Percentiles rank a stretch among this genome's conserved stretches.
Conservation (phyloP, 1,284 basidiomycete species). For the Heterobasidion occidentale region DNA sequence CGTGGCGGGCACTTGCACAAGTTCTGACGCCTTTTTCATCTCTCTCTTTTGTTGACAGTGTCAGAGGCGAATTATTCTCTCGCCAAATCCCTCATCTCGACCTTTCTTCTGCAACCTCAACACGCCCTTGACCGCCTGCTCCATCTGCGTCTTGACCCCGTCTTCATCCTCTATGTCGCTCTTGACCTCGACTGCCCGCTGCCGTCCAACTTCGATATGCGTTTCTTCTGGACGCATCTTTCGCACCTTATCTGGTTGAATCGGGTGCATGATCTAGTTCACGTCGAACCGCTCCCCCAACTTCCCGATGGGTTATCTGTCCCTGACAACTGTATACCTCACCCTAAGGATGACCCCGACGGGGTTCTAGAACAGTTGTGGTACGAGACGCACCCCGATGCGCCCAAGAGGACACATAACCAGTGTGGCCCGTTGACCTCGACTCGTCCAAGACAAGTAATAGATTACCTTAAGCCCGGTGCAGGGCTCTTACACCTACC, state of each 20-base stretch:
- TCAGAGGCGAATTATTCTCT: constrained; percentile 2
- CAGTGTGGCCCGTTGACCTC: too few relatives aligned
- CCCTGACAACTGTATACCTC: not conserved
- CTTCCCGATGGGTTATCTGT: not conserved
- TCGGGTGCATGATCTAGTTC: constrained; percentile 6
- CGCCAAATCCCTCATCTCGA: constrained; percentile 5
- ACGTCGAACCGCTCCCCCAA: not conserved
- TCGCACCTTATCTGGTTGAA: constrained; percentile 5
- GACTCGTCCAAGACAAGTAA: too few relatives aligned
- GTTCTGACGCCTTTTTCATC: not conserved
- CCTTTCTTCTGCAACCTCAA: not conserved
- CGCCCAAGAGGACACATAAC: not conserved
- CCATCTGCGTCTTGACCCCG: constrained; percentile 8
- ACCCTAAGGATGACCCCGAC: not conserved
- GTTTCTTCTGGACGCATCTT: constrained; percentile 9
- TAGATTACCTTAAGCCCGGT: too few relatives aligned
- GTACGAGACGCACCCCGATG: not conserved
- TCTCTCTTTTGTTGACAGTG: constrained; percentile 1
- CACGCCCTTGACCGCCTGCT: not conserved
- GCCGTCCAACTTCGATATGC: constrained; percentile 6
- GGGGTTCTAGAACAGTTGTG: not conserved
- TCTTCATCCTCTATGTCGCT: constrained; percentile 9
- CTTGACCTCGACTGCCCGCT: constrained; percentile 10
- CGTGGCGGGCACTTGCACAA: too few relatives aligned
- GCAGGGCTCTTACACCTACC: too few relatives aligned